Evolutionary conservation across 83 land plant species (phyloP).

Genomic region (Diphasiastrum complanatum): DNA sequence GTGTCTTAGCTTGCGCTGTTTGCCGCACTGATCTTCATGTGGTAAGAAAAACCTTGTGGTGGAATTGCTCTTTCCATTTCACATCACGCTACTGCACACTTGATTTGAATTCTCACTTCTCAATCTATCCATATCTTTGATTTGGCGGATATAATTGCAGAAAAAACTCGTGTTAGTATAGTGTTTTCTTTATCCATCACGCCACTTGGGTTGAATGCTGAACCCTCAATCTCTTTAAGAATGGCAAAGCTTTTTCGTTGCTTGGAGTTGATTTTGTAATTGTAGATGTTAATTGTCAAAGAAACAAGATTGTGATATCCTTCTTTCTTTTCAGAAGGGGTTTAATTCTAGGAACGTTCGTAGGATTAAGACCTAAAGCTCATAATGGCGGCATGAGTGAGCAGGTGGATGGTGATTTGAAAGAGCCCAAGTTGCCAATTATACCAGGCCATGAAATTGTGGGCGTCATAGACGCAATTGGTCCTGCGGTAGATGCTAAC

Average conservation of each 20-base stretch:
- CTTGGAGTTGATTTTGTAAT: no score
- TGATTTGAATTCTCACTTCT: not conserved
- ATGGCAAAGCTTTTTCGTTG: no score
- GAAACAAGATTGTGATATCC: no score
- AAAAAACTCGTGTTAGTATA: not conserved
- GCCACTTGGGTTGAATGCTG: no score
- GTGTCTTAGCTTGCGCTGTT: constrained; percentile 23
- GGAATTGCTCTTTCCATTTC: not conserved
- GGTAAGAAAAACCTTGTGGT: not conserved
- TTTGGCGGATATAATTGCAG: not conserved
- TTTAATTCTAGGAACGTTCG: not conserved
- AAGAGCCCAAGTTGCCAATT: constrained; percentile 27
- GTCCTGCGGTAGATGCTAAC: constrained; percentile 12
- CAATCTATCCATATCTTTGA: not conserved
- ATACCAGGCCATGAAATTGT: constrained; percentile 26
- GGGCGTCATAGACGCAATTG: constrained; percentile 17
- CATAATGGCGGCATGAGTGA: no score
- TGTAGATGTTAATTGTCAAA: no score
- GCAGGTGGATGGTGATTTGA: constrained; percentile 24
- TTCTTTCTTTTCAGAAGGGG: not conserved
- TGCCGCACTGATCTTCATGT: constrained; percentile 29
- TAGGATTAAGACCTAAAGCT: not conserved
- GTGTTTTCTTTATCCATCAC: no score
- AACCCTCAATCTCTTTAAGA: no score
- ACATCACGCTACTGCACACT: no score